Conservation (phyloP, 164 flowering plant species). For the Tetracentron sinense region DNA sequence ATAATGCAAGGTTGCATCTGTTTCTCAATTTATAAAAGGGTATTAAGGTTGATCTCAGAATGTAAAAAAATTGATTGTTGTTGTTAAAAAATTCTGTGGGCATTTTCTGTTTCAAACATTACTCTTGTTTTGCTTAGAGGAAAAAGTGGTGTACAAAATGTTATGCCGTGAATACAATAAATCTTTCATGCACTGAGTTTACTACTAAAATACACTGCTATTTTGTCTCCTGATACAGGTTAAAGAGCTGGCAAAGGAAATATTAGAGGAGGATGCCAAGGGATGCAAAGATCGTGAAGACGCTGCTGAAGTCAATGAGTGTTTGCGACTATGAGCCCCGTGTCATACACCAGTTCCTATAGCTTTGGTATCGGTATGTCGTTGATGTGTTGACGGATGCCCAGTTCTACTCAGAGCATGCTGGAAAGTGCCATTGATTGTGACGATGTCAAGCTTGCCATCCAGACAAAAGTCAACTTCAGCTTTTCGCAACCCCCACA, state of each 20-base stretch:
- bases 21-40: too few species aligned
- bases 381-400: slow-evolving; percentile 87
- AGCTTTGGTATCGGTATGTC: slow-evolving; percentile 86
- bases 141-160: too few species aligned
- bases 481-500: slow-evolving; percentile 98
- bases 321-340: slow-evolving; percentile 84
- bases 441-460: slow-evolving; percentile 92
- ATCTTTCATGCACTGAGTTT: too few species aligned
- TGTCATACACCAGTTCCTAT: slow-evolving; percentile 84
- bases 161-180: too few species aligned
- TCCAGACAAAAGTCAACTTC: slow-evolving; percentile 88
- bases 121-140: too few species aligned
- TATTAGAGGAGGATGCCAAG: slow-evolving; percentile 65
- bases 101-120: too few species aligned
- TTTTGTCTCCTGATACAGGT: slow-evolving; percentile 8
- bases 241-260: background rate
- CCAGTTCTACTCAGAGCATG: slow-evolving; percentile 91
- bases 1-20: too few species aligned
- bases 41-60: too few species aligned
- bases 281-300: slow-evolving; percentile 87
- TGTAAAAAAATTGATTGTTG: too few species aligned
- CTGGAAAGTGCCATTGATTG: slow-evolving; percentile 76
- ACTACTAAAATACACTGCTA: background rate
- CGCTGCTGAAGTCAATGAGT: slow-evolving; percentile 85
- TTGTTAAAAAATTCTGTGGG: too few species aligned